Percentiles rank a stretch among this genome's conserved stretches.
phyloP scores from a whole-genome alignment of 495 filamentous ascomycete genomes.

The Xylaria telfairii region DNA sequence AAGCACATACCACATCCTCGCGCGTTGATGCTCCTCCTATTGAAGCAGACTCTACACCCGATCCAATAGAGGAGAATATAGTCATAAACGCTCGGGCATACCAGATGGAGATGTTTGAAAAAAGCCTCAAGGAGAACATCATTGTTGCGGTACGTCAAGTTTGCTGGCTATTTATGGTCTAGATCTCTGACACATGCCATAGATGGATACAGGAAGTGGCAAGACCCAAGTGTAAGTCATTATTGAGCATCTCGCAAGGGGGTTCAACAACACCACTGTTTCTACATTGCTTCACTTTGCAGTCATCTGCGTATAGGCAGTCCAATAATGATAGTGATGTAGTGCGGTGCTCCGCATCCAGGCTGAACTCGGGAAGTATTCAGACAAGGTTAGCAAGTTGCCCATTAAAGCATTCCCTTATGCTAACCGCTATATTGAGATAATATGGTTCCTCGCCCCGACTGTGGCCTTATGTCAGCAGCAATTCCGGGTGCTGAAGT shows the following conservation, averaged over 20 bases:
- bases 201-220: conserved; percentile 95
- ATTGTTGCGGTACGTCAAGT: conserved; percentile 74
- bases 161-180: neutral
- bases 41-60: neutral
- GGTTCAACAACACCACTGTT: neutral
- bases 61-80: conserved; percentile 16
- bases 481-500: conserved; percentile 68
- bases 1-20: neutral
- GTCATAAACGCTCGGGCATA: conserved; percentile 68
- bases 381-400: conserved; percentile 61
- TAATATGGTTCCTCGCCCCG: conserved; percentile 86
- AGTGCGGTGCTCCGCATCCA: conserved; percentile 82
- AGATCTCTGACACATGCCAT: neutral
- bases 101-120: conserved; percentile 89
- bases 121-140: conserved; percentile 77
- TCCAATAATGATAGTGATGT: conserved; percentile 4
- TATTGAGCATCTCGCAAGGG: neutral
- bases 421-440: conserved; percentile 46
- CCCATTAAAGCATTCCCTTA: neutral
- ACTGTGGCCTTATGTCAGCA: conserved; percentile 77
- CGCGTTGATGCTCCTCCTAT: neutral
- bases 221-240: conserved; percentile 85
- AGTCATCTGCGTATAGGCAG: neutral
- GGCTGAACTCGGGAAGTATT: conserved; percentile 70
- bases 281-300: neutral